phyloP scores from a whole-genome alignment of 208 protist species.

The Trypanosoma melophagium region DNA sequence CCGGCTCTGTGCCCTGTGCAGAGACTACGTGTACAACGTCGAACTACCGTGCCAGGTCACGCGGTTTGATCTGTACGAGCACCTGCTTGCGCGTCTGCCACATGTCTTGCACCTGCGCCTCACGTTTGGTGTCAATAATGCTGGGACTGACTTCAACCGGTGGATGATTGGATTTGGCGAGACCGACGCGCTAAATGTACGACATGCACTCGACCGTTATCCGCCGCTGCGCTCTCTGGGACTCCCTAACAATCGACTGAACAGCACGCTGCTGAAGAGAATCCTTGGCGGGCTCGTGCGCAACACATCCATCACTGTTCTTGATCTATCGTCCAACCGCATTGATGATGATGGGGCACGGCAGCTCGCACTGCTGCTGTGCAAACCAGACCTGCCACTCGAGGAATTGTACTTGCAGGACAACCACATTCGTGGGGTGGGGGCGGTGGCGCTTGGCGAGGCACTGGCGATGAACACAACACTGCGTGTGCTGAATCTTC shows the following conservation, averaged over 20 bases:
- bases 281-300: constrained; percentile 59
- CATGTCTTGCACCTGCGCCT: constrained; percentile 63
- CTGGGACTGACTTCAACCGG: constrained; percentile 49
- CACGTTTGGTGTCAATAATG: constrained; percentile 71
- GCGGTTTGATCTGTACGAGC: constrained; percentile 67
- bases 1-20: constrained; percentile 64
- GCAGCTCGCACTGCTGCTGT: constrained; percentile 71
- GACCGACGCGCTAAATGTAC: constrained; percentile 58
- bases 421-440: constrained; percentile 66
- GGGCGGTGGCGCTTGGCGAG: constrained; percentile 62
- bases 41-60: constrained; percentile 71
- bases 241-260: constrained; percentile 73
- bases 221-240: constrained; percentile 46
- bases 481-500: constrained; percentile 68
- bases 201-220: constrained; percentile 54
- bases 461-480: constrained; percentile 76
- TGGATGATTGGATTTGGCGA: constrained; percentile 78
- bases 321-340: constrained; percentile 85
- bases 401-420: constrained; percentile 79
- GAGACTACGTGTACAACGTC: constrained; percentile 69
- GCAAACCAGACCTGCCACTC: constrained; percentile 54
- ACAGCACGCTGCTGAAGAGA: constrained; percentile 45
- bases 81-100: constrained; percentile 66
- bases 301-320: constrained; percentile 64
- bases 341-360: constrained; percentile 62